Percentiles rank a stretch among this genome's conserved stretches.
phyloP scores from a whole-genome alignment of 805 yeast species.

The Lachancea sp. region DNA sequence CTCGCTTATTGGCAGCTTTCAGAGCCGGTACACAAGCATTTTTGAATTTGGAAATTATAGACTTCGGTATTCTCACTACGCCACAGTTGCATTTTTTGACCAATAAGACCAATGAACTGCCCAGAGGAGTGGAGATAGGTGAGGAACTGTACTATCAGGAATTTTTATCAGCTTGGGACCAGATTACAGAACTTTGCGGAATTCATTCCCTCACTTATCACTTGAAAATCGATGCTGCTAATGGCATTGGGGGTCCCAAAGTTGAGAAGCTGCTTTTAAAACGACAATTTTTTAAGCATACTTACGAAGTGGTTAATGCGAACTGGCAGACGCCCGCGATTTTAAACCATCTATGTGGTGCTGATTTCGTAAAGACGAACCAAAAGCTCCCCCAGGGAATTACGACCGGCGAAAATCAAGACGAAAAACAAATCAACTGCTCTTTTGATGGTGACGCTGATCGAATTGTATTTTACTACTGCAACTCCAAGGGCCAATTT shows the following conservation, averaged over 20 bases:
- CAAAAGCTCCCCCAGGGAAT: constrained; percentile 70
- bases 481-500: constrained; percentile 36
- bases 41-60: constrained; percentile 40
- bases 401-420: neutral
- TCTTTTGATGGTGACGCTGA: constrained; percentile 98
- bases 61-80: constrained; percentile 75
- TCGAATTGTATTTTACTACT: constrained; percentile 76
- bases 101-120: constrained; percentile 53
- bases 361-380: constrained; percentile 89
- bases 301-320: constrained; percentile 48
- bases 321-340: constrained; percentile 45
- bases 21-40: constrained; percentile 57
- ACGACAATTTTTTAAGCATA: constrained; percentile 35
- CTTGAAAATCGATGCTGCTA: constrained; percentile 82
- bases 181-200: constrained; percentile 14
- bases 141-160: constrained; percentile 50
- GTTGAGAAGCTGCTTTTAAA: constrained; percentile 40
- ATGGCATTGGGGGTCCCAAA: constrained; percentile 93
- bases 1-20: constrained; percentile 38
- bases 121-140: constrained; percentile 57
- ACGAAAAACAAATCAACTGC: constrained; percentile 51
- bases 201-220: constrained; percentile 19
- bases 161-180: constrained; percentile 38
- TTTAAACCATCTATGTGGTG: constrained; percentile 82
- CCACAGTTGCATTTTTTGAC: constrained; percentile 92